These are phyloP conservation scores for Trametes pubescens DNA, from an alignment of 1,284 basidiomycete genomes.

Conservation along the genomic window DNA sequence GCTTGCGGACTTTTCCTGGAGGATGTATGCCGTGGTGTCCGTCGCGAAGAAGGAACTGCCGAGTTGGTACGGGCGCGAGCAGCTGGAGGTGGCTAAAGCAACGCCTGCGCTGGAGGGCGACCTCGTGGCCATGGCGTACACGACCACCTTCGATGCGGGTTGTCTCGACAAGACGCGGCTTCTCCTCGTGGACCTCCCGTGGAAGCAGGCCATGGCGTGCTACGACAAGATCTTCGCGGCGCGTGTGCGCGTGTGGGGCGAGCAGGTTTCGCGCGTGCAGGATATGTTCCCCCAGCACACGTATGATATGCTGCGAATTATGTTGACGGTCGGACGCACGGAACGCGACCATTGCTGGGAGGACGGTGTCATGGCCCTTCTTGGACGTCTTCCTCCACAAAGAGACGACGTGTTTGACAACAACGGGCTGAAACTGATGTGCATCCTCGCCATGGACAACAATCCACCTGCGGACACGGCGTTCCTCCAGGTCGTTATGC, in stretches of 20 bases:
- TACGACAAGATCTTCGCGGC: constrained; percentile 21
- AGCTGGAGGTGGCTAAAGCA: constrained; percentile 19
- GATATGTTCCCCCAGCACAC: constrained; percentile 23
- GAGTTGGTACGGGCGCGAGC: constrained; percentile 26
- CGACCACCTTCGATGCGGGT: constrained; percentile 21
- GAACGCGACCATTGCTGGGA: constrained; percentile 15
- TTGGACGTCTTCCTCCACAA: constrained; percentile 10
- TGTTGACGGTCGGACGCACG: constrained; percentile 9
- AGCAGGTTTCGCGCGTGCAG: constrained; percentile 5
- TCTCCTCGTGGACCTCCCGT: constrained; percentile 19
- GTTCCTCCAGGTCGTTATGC: constrained; percentile 23
- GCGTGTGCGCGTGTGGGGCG: constrained; percentile 21
- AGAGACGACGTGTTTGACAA: constrained; percentile 6
- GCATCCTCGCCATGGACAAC: constrained; percentile 16
- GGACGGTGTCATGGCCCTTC: constrained; percentile 2
- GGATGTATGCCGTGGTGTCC: constrained; percentile 15
- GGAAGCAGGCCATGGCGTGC: constrained; percentile 21
- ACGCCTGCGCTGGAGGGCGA: constrained; percentile 23
- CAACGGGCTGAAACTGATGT: constrained; percentile 16
- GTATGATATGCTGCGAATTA: constrained; percentile 20
- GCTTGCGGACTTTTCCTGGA: constrained; percentile 18
- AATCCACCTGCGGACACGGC: constrained; percentile 16
- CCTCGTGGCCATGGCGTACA: constrained; percentile 25
- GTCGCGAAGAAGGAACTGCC: constrained; percentile 19
- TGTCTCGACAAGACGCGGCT: constrained; percentile 12